A percentile compares a stretch with the other conserved stretches of the same genome.
phyloP scores from a whole-genome alignment of 345 rosid genomes.

The Kandelia obovata region DNA sequence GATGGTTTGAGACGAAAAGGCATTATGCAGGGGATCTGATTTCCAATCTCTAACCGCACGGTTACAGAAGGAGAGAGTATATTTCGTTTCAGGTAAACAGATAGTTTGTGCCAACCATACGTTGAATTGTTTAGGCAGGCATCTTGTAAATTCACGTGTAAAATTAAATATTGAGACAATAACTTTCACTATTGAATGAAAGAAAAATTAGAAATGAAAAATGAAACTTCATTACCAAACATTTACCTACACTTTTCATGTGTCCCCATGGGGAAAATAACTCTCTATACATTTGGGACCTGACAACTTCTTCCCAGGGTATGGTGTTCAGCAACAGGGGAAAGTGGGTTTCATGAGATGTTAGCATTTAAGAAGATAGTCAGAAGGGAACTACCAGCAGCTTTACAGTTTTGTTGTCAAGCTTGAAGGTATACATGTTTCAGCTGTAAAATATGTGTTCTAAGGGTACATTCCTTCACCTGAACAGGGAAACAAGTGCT shows the following conservation, averaged over 20 bases:
- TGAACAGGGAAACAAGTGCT: slow-evolving; percentile 22
- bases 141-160: not conserved
- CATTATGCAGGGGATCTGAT: too few species aligned
- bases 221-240: slow-evolving; percentile 7
- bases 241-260: slow-evolving; percentile 14
- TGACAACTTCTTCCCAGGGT: slow-evolving; percentile 5
- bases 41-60: too few species aligned
- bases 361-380: slow-evolving; percentile 21
- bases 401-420: slow-evolving; percentile 37
- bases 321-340: not conserved
- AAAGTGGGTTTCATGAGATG: slow-evolving; percentile 4
- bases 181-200: slow-evolving; percentile 1
- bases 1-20: too few species aligned
- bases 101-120: too few species aligned
- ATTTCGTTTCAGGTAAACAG: too few species aligned
- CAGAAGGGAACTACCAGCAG: slow-evolving; percentile 11
- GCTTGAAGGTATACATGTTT: slow-evolving; percentile 27
- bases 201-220: not conserved
- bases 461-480: slow-evolving; percentile 68
- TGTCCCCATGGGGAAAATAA: slow-evolving; percentile 10
- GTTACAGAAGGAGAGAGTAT: too few species aligned
- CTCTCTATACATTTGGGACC: slow-evolving; percentile 21
- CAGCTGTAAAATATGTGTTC: slow-evolving; percentile 55
- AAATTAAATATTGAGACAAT: not conserved
- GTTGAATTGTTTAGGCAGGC: not conserved